Conservation (phyloP, 352 stramenopile genomes). For the Globisporangium solare region DNA sequence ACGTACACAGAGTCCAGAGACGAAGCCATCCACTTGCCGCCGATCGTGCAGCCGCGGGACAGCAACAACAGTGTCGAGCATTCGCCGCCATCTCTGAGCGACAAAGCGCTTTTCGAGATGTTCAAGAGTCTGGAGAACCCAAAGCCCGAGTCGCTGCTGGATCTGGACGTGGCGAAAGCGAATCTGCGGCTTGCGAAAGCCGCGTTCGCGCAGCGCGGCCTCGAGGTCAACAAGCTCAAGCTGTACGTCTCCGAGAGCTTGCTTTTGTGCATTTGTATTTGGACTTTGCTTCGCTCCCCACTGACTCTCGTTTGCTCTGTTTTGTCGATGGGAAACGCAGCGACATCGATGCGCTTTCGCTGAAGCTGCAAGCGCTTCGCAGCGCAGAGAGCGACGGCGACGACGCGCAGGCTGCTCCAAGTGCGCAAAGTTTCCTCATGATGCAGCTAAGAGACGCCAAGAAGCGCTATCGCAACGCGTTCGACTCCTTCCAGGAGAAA, state of each 20-base stretch:
- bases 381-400: constrained; percentile 3
- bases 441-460: constrained; percentile 58
- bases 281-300: no score
- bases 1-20: no score
- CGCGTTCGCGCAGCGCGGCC: constrained; percentile 21
- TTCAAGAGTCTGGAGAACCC: constrained; percentile 35
- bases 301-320: background rate
- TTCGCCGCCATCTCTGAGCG: constrained; percentile 14
- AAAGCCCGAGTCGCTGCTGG: constrained; percentile 37
- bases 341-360: constrained; percentile 39
- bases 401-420: background rate
- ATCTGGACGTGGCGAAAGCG: constrained; percentile 54
- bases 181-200: constrained; percentile 48
- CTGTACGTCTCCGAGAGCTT: constrained; percentile 26
- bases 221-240: constrained; percentile 60
- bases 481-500: constrained; percentile 47
- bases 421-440: constrained; percentile 17
- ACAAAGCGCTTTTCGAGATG: constrained; percentile 54
- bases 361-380: constrained; percentile 33
- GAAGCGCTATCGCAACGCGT: constrained; percentile 42
- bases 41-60: background rate
- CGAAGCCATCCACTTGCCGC: no score
- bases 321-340: constrained; percentile 14
- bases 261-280: background rate
- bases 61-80: constrained; percentile 11